Evolutionary conservation across 148 eudicot genomes (phyloP), one percentile per base, ranked within the genome.

Genomic region (Oxyria digyna): DNA sequence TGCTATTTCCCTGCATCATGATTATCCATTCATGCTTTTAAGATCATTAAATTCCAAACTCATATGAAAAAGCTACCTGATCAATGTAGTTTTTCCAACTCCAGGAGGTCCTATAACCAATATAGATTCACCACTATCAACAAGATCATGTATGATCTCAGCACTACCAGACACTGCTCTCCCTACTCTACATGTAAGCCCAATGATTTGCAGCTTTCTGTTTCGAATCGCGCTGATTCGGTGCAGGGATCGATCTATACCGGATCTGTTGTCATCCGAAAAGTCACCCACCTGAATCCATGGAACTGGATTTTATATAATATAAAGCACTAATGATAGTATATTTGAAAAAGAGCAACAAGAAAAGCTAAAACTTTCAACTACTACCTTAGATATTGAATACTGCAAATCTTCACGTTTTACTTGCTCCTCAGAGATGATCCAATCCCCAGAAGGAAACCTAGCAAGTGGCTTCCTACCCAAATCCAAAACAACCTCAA

Each of bases 81-180:
- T 94, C 67, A 94, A 79, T 73, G 98, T 94, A 62, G 97, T 94
- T 81, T 94, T 94, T 71, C 98, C 98, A 68, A 94, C 98, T 77
- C 98, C 98, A 67, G 98, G 98, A 49, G 98, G 98, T 65, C 98
- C 98, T 74, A 94, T 86, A 71, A 94, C 91, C 87, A 94, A 87
- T 67, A 94, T 84, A 67, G 98, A 94, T 76, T 94, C 96, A 78
- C 90, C 92, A 35, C 92, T 83, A 76, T 90, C 92, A 67, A 94
- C 79, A 79, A 94, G 82, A 78, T 94, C 98, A 41, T 85, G 84
- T 75, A 94, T 81, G 69, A 94, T 82, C 85, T 85, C 97, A 24
- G 98, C 98, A 85, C 98, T 94, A 55, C 98, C 98, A 37, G 92
- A 85, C 31, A 94, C 78, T 68, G 98, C 97, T 75, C 98, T 91